Evolutionary conservation across 176 grass and related monocot genomes (phyloP).

Genomic region (Oryza meyeriana): DNA sequence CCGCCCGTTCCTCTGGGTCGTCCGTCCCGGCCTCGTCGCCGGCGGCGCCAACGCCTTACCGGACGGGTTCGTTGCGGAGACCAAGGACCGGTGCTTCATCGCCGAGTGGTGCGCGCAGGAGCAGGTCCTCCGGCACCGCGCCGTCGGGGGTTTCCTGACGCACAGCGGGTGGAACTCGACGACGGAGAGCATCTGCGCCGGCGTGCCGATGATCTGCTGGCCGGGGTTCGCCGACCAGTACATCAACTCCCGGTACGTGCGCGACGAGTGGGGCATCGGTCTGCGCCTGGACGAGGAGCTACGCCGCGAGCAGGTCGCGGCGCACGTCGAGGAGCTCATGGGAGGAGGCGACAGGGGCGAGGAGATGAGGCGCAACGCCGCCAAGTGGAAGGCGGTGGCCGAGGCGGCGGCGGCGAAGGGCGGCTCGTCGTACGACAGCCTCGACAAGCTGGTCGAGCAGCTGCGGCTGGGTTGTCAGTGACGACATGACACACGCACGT

Average conservation of each 20-base stretch:
- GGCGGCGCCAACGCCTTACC: constrained; percentile 26
- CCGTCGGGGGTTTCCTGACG: constrained; percentile 57
- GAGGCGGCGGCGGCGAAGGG: constrained; percentile 16
- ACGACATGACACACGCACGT: neutral
- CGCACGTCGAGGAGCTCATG: constrained; percentile 39
- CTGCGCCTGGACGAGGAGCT: constrained; percentile 42
- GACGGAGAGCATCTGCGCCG: constrained; percentile 43
- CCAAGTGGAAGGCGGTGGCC: constrained; percentile 14
- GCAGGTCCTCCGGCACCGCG: constrained; percentile 51
- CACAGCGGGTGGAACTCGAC: constrained; percentile 77
- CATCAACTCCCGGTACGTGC: constrained; percentile 51
- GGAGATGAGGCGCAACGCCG: constrained; percentile 24
- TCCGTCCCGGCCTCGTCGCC: constrained; percentile 16
- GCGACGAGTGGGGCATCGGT: constrained; percentile 48
- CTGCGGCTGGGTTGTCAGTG: constrained; percentile 1
- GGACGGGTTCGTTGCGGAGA: constrained; percentile 2
- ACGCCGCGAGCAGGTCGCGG: constrained; percentile 23
- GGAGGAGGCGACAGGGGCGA: neutral
- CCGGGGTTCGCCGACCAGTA: constrained; percentile 62
- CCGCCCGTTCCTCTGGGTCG: constrained; percentile 43
- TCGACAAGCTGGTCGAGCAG: constrained; percentile 16
- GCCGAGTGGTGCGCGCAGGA: constrained; percentile 60
- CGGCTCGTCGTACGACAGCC: constrained; percentile 34
- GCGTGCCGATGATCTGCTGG: constrained; percentile 59
- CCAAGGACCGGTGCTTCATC: constrained; percentile 22